A percentile compares a stretch with the other conserved stretches of the same genome.
Conservation (phyloP, 306 rosid species). For the Gynostemma pentaphyllum region DNA sequence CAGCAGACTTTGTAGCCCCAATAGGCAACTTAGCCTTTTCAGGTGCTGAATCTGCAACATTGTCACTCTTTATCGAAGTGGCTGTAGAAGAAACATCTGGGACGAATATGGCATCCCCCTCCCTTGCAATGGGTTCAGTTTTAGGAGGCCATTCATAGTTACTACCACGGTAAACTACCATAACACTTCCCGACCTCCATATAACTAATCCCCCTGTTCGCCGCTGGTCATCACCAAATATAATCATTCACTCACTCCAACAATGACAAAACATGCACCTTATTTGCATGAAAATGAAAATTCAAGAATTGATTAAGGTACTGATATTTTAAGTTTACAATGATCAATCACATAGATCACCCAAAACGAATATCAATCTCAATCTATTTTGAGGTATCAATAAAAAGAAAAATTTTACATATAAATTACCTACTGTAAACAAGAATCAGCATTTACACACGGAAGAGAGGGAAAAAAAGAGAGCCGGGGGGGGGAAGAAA, state of each 20-base stretch:
- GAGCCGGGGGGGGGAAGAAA: no score
- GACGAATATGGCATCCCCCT: slow-evolving; percentile 40
- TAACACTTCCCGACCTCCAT: slow-evolving; percentile 85
- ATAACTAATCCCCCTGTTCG: slow-evolving; percentile 82
- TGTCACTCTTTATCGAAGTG: slow-evolving; percentile 16
- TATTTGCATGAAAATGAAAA: neutral
- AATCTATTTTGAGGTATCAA: neutral
- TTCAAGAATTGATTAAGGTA: neutral
- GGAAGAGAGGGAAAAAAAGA: neutral
- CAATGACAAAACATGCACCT: neutral
- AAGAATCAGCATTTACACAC: neutral
- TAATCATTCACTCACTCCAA: slow-evolving; percentile 27
- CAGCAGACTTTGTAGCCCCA: slow-evolving; percentile 16
- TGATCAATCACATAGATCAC: neutral
- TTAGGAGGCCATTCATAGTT: slow-evolving; percentile 52
- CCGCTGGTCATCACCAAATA: slow-evolving; percentile 55
- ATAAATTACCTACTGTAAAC: neutral
- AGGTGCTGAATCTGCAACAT: slow-evolving; percentile 19
- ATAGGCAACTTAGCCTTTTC: slow-evolving; percentile 25
- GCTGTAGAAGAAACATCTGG: slow-evolving; percentile 54
- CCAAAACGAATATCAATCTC: neutral
- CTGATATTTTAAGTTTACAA: neutral
- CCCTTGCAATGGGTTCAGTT: slow-evolving; percentile 30
- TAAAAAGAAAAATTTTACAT: neutral
- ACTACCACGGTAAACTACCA: slow-evolving; percentile 82